Evolutionary conservation across 2,329 filamentous ascomycete species (phyloP).

Genomic region (Fusarium equiseti): DNA sequence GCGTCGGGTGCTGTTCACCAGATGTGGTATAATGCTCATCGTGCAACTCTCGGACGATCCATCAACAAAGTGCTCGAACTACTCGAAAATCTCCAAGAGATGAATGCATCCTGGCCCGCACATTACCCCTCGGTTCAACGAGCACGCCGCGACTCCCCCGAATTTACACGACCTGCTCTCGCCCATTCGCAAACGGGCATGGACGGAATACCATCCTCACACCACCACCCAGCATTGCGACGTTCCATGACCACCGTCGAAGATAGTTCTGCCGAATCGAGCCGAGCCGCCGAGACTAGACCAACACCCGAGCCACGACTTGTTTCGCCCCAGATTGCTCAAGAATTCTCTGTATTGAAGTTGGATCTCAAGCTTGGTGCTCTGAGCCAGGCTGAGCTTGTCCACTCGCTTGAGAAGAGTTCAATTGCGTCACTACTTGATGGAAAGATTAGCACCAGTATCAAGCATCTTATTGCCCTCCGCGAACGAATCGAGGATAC

Average conservation of each 20-base stretch:
- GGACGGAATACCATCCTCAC: conserved; percentile 58
- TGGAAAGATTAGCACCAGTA: conserved; percentile 92
- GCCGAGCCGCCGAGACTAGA: conserved; percentile 74
- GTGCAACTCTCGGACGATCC: conserved; percentile 84
- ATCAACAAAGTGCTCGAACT: conserved; percentile 90
- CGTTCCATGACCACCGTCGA: conserved; percentile 80
- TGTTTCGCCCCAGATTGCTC: conserved; percentile 90
- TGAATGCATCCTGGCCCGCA: conserved; percentile 92
- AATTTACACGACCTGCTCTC: conserved; percentile 69
- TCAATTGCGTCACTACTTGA: conserved; percentile 92
- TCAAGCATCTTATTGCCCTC: conserved; percentile 87
- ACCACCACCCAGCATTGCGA: conserved; percentile 65
- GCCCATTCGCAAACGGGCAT: conserved; percentile 72
- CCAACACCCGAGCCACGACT: conserved; percentile 79
- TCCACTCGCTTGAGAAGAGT: conserved; percentile 92
- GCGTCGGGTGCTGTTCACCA: conserved; percentile 90
- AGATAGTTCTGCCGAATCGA: conserved; percentile 73
- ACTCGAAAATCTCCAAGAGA: conserved; percentile 84
- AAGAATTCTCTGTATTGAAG: conserved; percentile 96
- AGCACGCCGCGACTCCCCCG: conserved; percentile 59
- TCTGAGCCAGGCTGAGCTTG: conserved; percentile 87
- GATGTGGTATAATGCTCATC: conserved; percentile 94
- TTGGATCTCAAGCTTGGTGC: conserved; percentile 91
- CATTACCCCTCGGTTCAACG: conserved; percentile 90
- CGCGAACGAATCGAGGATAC: conserved; percentile 97